Evolutionary conservation across 208 protist genomes (phyloP), one percentile per base, ranked within the genome.

Genomic region (Leishmania guyanensis): DNA sequence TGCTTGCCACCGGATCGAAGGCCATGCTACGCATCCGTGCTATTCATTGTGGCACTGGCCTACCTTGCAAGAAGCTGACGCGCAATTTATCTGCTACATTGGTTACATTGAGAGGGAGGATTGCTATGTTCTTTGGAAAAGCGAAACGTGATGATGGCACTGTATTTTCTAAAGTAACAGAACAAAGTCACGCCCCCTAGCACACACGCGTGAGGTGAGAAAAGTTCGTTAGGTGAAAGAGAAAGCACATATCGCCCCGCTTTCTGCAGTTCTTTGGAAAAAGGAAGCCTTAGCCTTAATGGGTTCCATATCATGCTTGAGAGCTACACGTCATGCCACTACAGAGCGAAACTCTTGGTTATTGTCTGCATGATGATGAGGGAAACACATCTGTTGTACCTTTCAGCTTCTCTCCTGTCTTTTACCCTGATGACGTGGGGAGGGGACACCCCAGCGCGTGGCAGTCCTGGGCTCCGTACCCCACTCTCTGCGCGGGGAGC

Each of bases 31-130:
- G 14, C 65, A 72, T 66, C 43, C 80, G 46, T 94, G 90, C 68
- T 95, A 90, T 86, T 90, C 90, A 0, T 46, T 97, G 36, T 97
- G 91, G 91, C 92, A 91, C 72, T 97, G 91, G 89, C 80, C 86
- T 5, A 90, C 93, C 16, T 29, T 84, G 10, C 77, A 94, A 6
- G 90, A 94, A 72, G 82, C 80, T 50, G 91, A 94, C 79, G 84
- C 91, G 2, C 72, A 71, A 16, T 87, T 95, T 75, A 78, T 92
- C 5, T 91, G 88, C 78, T 93, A 94, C 78, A 83, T 95, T 26
- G 86, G 80, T 39, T 94, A 94, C 76, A 58, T 85, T n/a, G 71
- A 54, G 12, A 53, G 75, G 14, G 72, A 71, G 0, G 87, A 94
- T 77, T 56, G 43, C 2, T 96, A 96, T 76, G 73, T 69, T 22